Evolutionary conservation across 2,329 filamentous ascomycete genomes (phyloP), one percentile per base, ranked within the genome.

Genomic region (Beauveria caledonica): DNA sequence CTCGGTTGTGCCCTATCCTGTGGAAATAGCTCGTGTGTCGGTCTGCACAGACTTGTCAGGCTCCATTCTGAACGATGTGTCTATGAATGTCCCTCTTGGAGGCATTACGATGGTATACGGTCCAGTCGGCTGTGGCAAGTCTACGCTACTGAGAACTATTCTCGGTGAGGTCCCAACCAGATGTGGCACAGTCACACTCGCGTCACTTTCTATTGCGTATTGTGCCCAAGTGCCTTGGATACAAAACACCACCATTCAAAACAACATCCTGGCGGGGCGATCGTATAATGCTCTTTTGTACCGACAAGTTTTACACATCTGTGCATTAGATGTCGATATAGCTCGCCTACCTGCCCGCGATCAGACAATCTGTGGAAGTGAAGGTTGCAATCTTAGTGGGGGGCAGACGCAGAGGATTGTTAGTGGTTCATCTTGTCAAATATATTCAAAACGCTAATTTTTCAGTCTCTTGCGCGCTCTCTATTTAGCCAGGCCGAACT

Each of bases 341-440:
- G 58, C 49, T 0, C 60, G 62, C 6, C 49, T 73, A 3, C 64
- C 69, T 0, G 45, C 63, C 4, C 67, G 71, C 0, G 64, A 66
- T 10, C 58, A 67, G 9, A 69, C 70, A 0, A 42, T 67, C 15
- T 67, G 72, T 19, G 72, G 72, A 0, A 68, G 69, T 27, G 69
- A 71, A 7, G 72, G 72, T 11, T 60, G 71, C 11, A 72, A 71
- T 17, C 61, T 74, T 0, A 74, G 72, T 21, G 72, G 72, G 27
- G 72, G 72, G 1, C 72, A 74, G 49, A 72, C 70, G 39, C 70
- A 74, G 53, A 64, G 72, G 42, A 63, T 74, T 7, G 70, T 71
- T 46, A 64, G 69, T 66, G 9, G 4, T 9, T 19, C 5, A 13
- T 5, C 19, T 19, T 11, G 2, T 9, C 10, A 39, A 52, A 2